Evolutionary conservation across 1,139 yeast species (phyloP).

Genomic region (Suhomyces maxii): DNA sequence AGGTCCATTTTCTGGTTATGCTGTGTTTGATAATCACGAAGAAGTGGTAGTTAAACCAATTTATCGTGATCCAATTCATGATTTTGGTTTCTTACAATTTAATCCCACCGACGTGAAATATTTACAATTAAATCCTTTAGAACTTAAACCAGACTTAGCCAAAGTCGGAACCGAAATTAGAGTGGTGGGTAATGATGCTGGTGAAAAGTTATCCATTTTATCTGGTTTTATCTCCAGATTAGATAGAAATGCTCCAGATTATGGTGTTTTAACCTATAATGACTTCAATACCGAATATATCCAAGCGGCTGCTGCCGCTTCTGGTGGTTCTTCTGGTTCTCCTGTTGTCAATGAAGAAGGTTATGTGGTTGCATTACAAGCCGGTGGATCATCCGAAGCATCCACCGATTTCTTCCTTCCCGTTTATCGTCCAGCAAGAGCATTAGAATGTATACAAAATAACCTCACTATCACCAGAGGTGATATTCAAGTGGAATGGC

Average conservation of each 20-base stretch:
- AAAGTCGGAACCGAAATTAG: constrained; percentile 88
- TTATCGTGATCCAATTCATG: constrained; percentile 85
- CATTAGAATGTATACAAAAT: constrained; percentile 69
- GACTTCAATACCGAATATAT: constrained; percentile 96
- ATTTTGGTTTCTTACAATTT: constrained; percentile 77
- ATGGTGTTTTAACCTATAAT: constrained; percentile 85
- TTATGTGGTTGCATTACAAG: constrained; percentile 86
- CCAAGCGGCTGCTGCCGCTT: constrained; percentile 95
- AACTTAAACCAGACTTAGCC: constrained; percentile 78
- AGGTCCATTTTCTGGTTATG: constrained; percentile 89
- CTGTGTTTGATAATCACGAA: constrained; percentile 92
- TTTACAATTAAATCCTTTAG: constrained; percentile 66
- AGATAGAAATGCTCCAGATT: constrained; percentile 94
- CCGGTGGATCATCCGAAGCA: constrained; percentile 90
- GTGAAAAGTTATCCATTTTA: constrained; percentile 85
- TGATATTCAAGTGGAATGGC: constrained; percentile 91
- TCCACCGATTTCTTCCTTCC: constrained; percentile 93
- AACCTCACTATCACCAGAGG: constrained; percentile 60
- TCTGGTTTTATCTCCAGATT: constrained; percentile 88
- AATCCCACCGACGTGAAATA: constrained; percentile 72
- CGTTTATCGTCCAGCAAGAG: constrained; percentile 77
- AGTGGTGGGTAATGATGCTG: constrained; percentile 96
- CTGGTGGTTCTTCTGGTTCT: constrained; percentile 95
- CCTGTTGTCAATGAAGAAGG: constrained; percentile 92
- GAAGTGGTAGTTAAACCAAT: constrained; percentile 85